Percentiles rank a stretch among this genome's conserved stretches.
phyloP scores from a whole-genome alignment of 1,139 yeast genomes.

The Ogataea hybrid region DNA sequence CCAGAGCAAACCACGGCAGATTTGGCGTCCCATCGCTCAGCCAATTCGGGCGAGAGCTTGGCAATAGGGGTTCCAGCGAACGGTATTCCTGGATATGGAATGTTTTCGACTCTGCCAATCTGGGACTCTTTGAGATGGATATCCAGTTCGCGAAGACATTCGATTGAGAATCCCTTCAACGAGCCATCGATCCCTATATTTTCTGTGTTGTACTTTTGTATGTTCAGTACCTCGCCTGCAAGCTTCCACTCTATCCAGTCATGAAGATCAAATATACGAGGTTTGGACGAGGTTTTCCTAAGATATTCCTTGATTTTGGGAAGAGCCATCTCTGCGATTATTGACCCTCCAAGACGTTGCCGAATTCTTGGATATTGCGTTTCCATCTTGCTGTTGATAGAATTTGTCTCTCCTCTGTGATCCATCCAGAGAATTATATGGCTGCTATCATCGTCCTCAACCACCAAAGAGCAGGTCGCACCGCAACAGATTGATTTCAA shows the following conservation, averaged over 20 bases:
- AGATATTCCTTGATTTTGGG: constrained; percentile 43
- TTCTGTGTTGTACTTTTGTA: neutral
- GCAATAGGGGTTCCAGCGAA: constrained; percentile 28
- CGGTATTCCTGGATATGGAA: constrained; percentile 24
- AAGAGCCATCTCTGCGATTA: constrained; percentile 56
- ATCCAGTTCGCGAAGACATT: constrained; percentile 25
- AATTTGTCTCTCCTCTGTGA: constrained; percentile 36
- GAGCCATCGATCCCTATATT: constrained; percentile 48
- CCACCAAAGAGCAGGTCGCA: constrained; percentile 58
- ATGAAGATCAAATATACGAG: constrained; percentile 52
- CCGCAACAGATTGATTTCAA: constrained; percentile 34
- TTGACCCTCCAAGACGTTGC: constrained; percentile 42
- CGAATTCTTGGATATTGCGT: constrained; percentile 17
- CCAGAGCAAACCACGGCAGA: constrained; percentile 40
- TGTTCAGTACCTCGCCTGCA: constrained; percentile 4
- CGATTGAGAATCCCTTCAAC: constrained; percentile 49
- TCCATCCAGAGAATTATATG: constrained; percentile 60
- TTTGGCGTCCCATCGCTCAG: constrained; percentile 8
- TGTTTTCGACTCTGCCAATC: constrained; percentile 24
- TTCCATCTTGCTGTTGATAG: constrained; percentile 32
- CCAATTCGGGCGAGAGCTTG: constrained; percentile 3
- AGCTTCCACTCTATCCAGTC: constrained; percentile 46
- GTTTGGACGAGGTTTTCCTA: constrained; percentile 28
- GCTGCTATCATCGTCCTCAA: constrained; percentile 24
- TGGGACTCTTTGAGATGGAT: constrained; percentile 16